Conservation (phyloP, 495 filamentous ascomycete species). For the Penicillium herquei region DNA sequence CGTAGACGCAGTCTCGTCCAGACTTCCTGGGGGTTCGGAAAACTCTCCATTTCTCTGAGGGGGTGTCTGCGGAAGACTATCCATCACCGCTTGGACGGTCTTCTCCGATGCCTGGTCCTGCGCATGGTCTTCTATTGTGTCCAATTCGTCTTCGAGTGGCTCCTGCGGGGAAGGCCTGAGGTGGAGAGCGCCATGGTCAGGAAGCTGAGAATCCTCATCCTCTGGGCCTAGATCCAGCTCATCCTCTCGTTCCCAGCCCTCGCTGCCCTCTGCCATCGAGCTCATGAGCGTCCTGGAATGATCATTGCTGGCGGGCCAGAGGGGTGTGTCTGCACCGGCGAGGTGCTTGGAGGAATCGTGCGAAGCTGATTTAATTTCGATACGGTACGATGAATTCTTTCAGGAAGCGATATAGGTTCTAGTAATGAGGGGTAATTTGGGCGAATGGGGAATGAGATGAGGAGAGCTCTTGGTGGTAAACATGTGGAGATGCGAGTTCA, state of each 20-base stretch:
- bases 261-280: slow-evolving; percentile 50
- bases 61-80: slow-evolving; percentile 22
- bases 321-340: slow-evolving; percentile 12
- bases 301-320: slow-evolving; percentile 39
- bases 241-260: slow-evolving; percentile 47
- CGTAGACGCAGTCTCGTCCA: slow-evolving; percentile 59
- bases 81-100: slow-evolving; percentile 10
- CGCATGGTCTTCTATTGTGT: slow-evolving; percentile 22
- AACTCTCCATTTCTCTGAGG: slow-evolving; percentile 23
- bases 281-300: slow-evolving; percentile 49
- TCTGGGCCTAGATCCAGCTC: slow-evolving; percentile 47
- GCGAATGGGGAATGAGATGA: slow-evolving; percentile 3
- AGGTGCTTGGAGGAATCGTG: neutral
- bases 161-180: slow-evolving; percentile 16
- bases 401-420: neutral
- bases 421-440: too few species aligned
- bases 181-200: slow-evolving; percentile 25
- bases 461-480: slow-evolving; percentile 21
- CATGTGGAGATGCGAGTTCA: slow-evolving; percentile 19
- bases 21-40: slow-evolving; percentile 25
- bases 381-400: too few species aligned
- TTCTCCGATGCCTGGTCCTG: slow-evolving; percentile 24
- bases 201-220: slow-evolving; percentile 25
- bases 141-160: slow-evolving; percentile 28
- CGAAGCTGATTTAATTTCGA: neutral